Conservation (phyloP, 2,329 filamentous ascomycete genomes). For the Claviceps pazoutovae region DNA sequence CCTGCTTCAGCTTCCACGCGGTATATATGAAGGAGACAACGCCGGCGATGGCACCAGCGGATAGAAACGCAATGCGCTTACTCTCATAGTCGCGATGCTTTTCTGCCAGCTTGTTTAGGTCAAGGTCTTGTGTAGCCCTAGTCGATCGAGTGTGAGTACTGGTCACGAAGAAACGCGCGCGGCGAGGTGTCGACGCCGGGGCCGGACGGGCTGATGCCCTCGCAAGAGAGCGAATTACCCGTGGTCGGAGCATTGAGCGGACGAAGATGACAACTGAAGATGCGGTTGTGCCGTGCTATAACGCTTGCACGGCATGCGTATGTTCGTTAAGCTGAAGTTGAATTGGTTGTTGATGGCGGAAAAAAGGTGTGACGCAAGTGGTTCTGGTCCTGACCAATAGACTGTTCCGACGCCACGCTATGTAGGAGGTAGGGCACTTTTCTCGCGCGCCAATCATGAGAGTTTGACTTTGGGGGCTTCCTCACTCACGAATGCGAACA, state of each 20-base stretch:
- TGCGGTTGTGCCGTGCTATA: neutral
- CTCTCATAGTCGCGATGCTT: slow-evolving; percentile 35
- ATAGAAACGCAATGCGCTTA: slow-evolving; percentile 36
- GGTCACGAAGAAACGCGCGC: slow-evolving; percentile 17
- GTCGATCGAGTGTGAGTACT: slow-evolving; percentile 7
- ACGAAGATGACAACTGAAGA: neutral
- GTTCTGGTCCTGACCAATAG: neutral
- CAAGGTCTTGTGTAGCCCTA: slow-evolving; percentile 32
- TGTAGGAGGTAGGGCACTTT: too few relatives aligned
- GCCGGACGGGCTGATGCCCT: slow-evolving; percentile 3
- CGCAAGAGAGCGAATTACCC: slow-evolving; percentile 1
- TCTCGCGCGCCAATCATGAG: neutral
- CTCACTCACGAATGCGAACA: too few relatives aligned
- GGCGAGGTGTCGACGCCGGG: slow-evolving; percentile 9
- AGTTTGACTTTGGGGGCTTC: too few relatives aligned
- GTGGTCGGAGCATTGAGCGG: slow-evolving; percentile 4
- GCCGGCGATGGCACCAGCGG: slow-evolving; percentile 35
- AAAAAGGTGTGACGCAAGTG: neutral
- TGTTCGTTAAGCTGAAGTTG: neutral
- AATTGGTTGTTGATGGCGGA: neutral
- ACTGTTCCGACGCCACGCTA: too few relatives aligned
- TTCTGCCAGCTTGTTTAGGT: slow-evolving; percentile 33
- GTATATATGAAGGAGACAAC: slow-evolving; percentile 37
- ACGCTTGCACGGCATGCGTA: neutral
- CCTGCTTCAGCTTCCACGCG: slow-evolving; percentile 35